Conservation (phyloP, 768 basidiomycete genomes). For the Suillus luteus region DNA sequence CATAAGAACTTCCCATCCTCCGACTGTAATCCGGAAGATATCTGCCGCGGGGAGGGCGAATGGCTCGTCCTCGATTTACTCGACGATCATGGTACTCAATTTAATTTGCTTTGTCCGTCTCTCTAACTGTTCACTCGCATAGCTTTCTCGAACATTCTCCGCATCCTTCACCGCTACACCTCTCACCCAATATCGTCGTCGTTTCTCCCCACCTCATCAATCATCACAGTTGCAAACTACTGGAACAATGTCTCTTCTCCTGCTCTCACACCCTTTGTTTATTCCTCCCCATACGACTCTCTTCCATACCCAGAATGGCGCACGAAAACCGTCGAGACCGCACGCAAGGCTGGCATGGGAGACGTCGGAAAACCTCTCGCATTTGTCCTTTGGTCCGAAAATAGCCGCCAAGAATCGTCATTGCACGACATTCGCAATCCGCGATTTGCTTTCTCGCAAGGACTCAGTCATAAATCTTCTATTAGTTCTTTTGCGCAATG, state of each 20-base stretch:
- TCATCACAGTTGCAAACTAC: conserved; percentile 60
- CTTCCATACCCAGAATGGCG: conserved; percentile 74
- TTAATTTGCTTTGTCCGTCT: background rate
- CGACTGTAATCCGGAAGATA: conserved; percentile 13
- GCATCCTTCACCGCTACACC: conserved; percentile 51
- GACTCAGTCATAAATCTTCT: conserved; percentile 26
- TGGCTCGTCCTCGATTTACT: conserved; percentile 57
- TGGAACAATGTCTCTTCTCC: conserved; percentile 11
- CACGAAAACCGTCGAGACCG: conserved; percentile 46
- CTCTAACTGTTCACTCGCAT: conserved; percentile 3
- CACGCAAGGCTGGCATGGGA: conserved; percentile 59
- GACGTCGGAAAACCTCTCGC: conserved; percentile 58
- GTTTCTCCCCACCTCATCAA: conserved; percentile 43
- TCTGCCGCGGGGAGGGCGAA: conserved; percentile 35
- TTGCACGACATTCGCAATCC: conserved; percentile 25
- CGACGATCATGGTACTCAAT: conserved; percentile 42
- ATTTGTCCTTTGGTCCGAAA: conserved; percentile 41
- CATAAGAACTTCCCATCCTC: conserved; percentile 6
- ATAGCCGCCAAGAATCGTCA: conserved; percentile 20
- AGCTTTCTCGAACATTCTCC: conserved; percentile 54
- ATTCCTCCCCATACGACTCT: conserved; percentile 34
- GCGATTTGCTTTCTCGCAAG: conserved; percentile 25
- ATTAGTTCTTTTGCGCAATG: conserved; percentile 10
- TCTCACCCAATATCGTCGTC: conserved; percentile 39
- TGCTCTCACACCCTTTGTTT: conserved; percentile 27